These are phyloP conservation scores for Naegleria gruberi DNA, from an alignment of 208 protist species.

Conservation along the genomic window DNA sequence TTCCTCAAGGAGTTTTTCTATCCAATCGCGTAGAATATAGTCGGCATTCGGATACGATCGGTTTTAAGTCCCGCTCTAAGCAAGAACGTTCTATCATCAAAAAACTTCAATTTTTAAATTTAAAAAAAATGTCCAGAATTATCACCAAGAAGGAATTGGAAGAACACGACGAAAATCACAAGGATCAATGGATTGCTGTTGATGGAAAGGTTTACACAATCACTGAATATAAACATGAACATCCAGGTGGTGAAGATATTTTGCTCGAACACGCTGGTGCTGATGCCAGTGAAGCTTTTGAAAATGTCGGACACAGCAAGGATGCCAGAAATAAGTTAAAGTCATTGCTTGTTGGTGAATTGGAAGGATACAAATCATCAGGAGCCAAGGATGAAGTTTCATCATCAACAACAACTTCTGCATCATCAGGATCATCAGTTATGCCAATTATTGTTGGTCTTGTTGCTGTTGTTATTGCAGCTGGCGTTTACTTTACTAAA, in stretches of 20 bases:
- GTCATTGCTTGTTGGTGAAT: background rate
- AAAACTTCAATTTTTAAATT: too few species aligned
- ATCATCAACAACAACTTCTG: background rate
- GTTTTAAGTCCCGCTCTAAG: too few species aligned
- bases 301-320: conserved; percentile 33
- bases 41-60: too few species aligned
- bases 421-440: background rate
- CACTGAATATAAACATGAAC: conserved; percentile 65
- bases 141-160: background rate
- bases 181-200: conserved; percentile 59
- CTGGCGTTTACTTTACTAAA: background rate
- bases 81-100: too few species aligned
- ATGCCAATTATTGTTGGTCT: background rate
- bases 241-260: conserved; percentile 74
- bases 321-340: background rate
- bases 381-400: background rate
- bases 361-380: background rate
- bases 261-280: conserved; percentile 65
- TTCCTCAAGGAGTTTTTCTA: too few species aligned
- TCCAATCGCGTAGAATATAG: too few species aligned
- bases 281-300: conserved; percentile 68
- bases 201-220: conserved; percentile 73
- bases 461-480: background rate
- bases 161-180: background rate
- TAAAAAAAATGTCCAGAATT: background rate